A percentile compares a stretch with the other conserved stretches of the same genome.
Evolutionary conservation across 495 filamentous ascomycete species (phyloP).

Genomic region (Penicillium cataractarum): DNA sequence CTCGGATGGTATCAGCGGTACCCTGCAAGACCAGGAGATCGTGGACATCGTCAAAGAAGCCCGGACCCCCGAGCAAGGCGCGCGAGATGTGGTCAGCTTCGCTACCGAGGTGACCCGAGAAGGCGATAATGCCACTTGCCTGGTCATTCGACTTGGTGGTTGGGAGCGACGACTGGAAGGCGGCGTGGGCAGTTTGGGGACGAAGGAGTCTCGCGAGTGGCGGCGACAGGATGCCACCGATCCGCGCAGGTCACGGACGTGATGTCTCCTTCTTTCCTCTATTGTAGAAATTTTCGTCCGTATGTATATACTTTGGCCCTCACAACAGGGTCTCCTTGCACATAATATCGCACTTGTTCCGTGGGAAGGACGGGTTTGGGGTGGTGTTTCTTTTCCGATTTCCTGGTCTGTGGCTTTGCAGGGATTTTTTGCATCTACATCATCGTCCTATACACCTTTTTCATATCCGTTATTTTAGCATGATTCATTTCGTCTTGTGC

Average conservation of each 20-base stretch:
- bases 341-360: conserved; percentile 17
- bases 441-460: conserved; percentile 1
- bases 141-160: conserved; percentile 87
- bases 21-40: conserved; percentile 86
- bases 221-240: conserved; percentile 80
- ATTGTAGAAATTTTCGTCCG: conserved; percentile 16
- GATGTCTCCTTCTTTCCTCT: conserved; percentile 16
- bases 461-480: not conserved
- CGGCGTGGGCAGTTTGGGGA: conserved; percentile 84
- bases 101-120: conserved; percentile 81
- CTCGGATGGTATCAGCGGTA: conserved; percentile 84
- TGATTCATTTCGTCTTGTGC: not conserved
- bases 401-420: not conserved
- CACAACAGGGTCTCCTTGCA: not conserved
- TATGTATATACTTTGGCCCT: conserved; percentile 18
- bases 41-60: conserved; percentile 95
- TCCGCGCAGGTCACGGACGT: conserved; percentile 71
- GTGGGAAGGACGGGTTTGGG: not conserved
- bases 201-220: conserved; percentile 86
- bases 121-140: conserved; percentile 93
- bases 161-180: conserved; percentile 94
- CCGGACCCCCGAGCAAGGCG: conserved; percentile 83
- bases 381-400: not conserved
- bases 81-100: conserved; percentile 76
- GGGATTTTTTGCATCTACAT: conserved; percentile 1